Base-by-base conservation (phyloP, 169 alveolate genomes). In the Eimeria sp. region DNA sequence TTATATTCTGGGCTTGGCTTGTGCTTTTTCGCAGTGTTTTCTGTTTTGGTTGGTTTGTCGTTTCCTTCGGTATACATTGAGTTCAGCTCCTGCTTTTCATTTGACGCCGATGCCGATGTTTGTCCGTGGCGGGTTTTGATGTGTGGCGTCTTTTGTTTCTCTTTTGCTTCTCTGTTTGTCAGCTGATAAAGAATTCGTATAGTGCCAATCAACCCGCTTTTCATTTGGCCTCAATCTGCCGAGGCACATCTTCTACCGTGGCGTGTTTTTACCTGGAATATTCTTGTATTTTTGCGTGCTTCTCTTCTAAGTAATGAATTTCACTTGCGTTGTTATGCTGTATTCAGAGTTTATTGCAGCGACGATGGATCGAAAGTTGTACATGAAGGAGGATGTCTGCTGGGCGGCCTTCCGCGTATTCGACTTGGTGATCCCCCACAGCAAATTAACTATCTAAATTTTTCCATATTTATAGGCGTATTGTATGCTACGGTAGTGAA, bases 291-390 rank as follows among this genome's bases (percentile, higher is more conserved):
- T 54, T 54, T 54, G n/a, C 34, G 13, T 43, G 91, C 34, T 84
- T 43, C 27, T n/a, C 51, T 2, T 47, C 1, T 43, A 43, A n/a
- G 65, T 78, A 51, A 6, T 5, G 3, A 58, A 25, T 65, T 65
- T 20, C 43, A 25, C n/a, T 65, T 65, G 75, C 43, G 18, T 18
- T 43, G 9, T 67, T 34, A 34, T 34, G 40, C 3, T 34, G 40
- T 34, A 0, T 10, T 27, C 97, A 87, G 99, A 98, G 95, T 98
- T 98, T 95, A 88, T 98, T 86, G 98, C 98, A 5, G 99, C 99
- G 30, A 96, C 98, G 5, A 91, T 98, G 95, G 98, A 97, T 89
- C 95, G 96, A 95, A 95, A 96, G 65, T 97, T 97, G 92, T 97
- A 97, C 92, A 87, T 96, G 76, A 86, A 97, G 93, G 95, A 97